These are phyloP conservation scores for Polytrichum formosum DNA, from an alignment of 225 moss, liverwort and hornwort genomes.

Conservation along the genomic window DNA sequence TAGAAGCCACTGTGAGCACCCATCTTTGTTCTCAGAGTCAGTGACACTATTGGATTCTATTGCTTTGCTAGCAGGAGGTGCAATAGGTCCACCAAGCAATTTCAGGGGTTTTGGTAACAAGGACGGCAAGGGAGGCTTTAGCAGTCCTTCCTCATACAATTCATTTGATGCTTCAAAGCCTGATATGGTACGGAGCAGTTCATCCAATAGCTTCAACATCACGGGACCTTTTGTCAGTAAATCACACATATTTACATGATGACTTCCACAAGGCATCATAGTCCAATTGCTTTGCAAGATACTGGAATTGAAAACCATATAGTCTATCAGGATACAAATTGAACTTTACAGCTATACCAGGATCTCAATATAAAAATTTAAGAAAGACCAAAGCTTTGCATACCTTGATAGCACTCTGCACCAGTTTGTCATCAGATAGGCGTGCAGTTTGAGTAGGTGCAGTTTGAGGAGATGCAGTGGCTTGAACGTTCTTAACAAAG, in stretches of 20 bases:
- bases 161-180: constrained; percentile 79
- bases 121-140: constrained; percentile 47
- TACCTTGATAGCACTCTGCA: constrained; percentile 98
- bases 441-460: constrained; percentile 62
- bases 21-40: constrained; percentile 34
- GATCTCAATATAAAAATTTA: not conserved
- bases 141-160: constrained; percentile 52
- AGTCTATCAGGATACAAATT: too few relatives aligned
- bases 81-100: constrained; percentile 12
- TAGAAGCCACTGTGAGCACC: constrained; percentile 71
- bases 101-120: constrained; percentile 43
- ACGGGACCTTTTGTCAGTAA: constrained; percentile 3
- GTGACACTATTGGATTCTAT: constrained; percentile 15
- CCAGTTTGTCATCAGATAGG: constrained; percentile 82
- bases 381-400: not conserved
- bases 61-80: not conserved
- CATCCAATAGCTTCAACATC: constrained; percentile 77
- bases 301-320: too few relatives aligned
- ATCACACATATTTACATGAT: too few relatives aligned
- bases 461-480: constrained; percentile 50
- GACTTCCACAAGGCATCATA: too few relatives aligned
- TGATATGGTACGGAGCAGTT: constrained; percentile 78
- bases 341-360: not conserved
- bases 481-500: constrained; percentile 27
- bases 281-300: too few relatives aligned